phyloP scores from a whole-genome alignment of 2,329 filamentous ascomycete genomes.

The Coniochaeta prunicola region DNA sequence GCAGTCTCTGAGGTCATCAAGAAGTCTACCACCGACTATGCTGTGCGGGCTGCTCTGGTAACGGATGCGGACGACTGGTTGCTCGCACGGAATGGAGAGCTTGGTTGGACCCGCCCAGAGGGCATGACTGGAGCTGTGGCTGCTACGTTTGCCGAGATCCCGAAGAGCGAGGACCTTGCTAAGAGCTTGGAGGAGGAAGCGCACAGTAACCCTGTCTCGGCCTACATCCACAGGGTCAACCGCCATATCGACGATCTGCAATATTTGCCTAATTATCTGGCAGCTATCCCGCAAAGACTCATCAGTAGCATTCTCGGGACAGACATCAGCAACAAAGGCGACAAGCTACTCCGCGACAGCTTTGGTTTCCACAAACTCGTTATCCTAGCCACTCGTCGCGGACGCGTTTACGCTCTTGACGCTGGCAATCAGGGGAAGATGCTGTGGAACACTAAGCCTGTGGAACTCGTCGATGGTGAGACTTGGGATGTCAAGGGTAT shows the following conservation, averaged over 20 bases:
- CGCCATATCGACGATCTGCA: conserved; percentile 75
- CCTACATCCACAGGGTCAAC: conserved; percentile 82
- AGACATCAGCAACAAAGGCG: conserved; percentile 32
- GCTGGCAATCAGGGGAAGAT: conserved; percentile 66
- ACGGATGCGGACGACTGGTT: conserved; percentile 68
- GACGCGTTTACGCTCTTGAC: conserved; percentile 74
- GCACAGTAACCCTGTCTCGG: conserved; percentile 68
- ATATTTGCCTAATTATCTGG: conserved; percentile 67
- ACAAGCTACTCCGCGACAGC: conserved; percentile 54
- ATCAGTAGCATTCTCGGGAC: conserved; percentile 57
- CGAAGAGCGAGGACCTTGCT: conserved; percentile 65
- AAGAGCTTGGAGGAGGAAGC: conserved; percentile 81
- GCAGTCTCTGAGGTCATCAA: conserved; percentile 77
- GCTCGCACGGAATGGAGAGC: conserved; percentile 73
- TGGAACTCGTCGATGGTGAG: conserved; percentile 45
- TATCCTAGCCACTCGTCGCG: conserved; percentile 70
- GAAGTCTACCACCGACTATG: conserved; percentile 59
- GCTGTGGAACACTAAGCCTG: conserved; percentile 65
- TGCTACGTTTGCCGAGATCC: conserved; percentile 73
- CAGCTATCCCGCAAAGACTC: conserved; percentile 61
- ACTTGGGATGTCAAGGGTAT: conserved; percentile 64
- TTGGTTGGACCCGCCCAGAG: conserved; percentile 76
- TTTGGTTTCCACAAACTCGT: conserved; percentile 89
- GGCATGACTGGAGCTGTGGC: conserved; percentile 73
- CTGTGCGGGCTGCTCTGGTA: conserved; percentile 69